Evolutionary conservation across 257 asterid species (phyloP).

Genomic region (Lycium barbarum): DNA sequence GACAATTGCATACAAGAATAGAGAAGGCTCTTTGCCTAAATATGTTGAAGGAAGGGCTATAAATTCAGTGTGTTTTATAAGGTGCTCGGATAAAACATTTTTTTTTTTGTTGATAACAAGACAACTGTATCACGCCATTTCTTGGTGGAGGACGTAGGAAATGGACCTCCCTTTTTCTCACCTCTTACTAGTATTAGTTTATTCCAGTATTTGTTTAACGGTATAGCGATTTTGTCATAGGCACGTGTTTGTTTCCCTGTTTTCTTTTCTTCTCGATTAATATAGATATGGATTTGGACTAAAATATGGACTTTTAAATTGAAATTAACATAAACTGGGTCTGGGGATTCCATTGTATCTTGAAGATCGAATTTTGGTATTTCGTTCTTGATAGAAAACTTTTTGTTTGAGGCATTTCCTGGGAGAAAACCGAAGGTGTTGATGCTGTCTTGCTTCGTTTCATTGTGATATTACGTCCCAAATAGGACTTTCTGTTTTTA

Average conservation of each 20-base stretch:
- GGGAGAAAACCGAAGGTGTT: constrained; percentile 97
- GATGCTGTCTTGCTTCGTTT: not conserved
- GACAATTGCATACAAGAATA: constrained; percentile 62
- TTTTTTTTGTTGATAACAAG: constrained; percentile 72
- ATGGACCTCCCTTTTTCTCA: not conserved
- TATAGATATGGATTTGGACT: no score
- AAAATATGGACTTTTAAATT: no score
- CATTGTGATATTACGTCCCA: no score
- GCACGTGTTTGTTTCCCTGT: no score
- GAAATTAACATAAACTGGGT: no score
- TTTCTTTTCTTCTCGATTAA: no score
- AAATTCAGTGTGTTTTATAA: constrained; percentile 78
- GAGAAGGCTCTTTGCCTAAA: constrained; percentile 66
- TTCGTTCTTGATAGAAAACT: constrained; percentile 89
- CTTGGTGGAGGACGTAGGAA: constrained; percentile 46
- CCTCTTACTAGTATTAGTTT: not conserved
- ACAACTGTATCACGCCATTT: constrained; percentile 58
- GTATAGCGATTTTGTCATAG: no score
- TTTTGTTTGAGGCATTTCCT: constrained; percentile 97
- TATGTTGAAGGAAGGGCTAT: constrained; percentile 70
- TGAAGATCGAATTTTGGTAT: no score
- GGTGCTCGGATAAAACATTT: constrained; percentile 63
- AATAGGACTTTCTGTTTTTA: not conserved
- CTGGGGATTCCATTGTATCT: no score
- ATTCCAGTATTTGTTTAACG: no score